phyloP scores from a whole-genome alignment of 352 stramenopile genomes.

The Aphanomyces cochlioides region DNA sequence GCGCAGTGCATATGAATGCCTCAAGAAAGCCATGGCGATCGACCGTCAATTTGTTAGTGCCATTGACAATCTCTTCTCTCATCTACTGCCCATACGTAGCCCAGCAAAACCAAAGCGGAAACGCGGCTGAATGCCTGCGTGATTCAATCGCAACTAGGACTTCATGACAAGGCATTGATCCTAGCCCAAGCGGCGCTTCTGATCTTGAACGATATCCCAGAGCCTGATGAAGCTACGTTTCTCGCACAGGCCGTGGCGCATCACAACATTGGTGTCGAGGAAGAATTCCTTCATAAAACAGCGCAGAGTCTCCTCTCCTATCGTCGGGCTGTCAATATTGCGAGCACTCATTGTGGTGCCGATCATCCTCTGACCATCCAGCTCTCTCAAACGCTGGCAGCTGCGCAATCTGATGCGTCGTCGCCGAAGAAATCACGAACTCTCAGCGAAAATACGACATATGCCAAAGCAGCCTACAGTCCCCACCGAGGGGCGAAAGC shows the following conservation, averaged over 20 bases:
- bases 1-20: slow-evolving; percentile 85
- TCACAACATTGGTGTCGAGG: slow-evolving; percentile 95
- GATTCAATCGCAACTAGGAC: slow-evolving; percentile 88
- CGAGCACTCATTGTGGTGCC: not conserved
- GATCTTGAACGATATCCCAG: slow-evolving; percentile 72
- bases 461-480: not conserved
- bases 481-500: not conserved
- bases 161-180: slow-evolving; percentile 85
- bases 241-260: slow-evolving; percentile 92
- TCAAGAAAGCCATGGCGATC: slow-evolving; percentile 90
- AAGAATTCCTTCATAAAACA: slow-evolving; percentile 92
- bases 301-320: slow-evolving; percentile 88
- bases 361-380: slow-evolving; percentile 8
- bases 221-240: slow-evolving; percentile 39
- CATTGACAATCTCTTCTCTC: not conserved
- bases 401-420: not conserved
- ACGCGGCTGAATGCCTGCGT: slow-evolving; percentile 94
- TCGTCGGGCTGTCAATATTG: slow-evolving; percentile 20
- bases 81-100: not conserved
- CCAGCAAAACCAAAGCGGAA: slow-evolving; percentile 68
- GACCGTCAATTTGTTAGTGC: slow-evolving; percentile 38
- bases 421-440: slow-evolving; percentile 16
- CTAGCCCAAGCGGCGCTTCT: slow-evolving; percentile 90
- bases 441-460: not conserved
- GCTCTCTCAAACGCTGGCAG: not conserved